Conservation (phyloP, 2,329 filamentous ascomycete genomes). For the Alternaria arbusti region DNA sequence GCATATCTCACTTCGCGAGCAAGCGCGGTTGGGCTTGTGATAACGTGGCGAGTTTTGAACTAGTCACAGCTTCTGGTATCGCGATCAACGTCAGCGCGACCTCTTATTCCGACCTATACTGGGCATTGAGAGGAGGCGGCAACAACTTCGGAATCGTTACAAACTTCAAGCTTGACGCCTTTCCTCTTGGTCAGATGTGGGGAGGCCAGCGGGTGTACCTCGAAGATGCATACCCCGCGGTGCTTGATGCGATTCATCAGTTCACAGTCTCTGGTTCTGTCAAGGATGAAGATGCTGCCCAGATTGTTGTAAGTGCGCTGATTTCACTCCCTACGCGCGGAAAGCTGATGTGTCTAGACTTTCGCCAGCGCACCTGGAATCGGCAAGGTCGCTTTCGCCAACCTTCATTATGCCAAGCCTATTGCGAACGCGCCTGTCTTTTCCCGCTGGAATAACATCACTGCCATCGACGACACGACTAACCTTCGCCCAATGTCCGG, state of each 20-base stretch:
- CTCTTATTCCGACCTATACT: constrained; percentile 48
- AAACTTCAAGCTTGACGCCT: constrained; percentile 28
- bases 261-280: constrained; percentile 15
- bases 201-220: constrained; percentile 23
- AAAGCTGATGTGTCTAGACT: constrained; percentile 13
- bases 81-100: constrained; percentile 10
- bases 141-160: constrained; percentile 43
- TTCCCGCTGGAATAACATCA: constrained; percentile 28
- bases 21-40: constrained; percentile 36
- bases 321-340: too few relatives aligned
- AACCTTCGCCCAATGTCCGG: constrained; percentile 26
- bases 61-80: constrained; percentile 23
- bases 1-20: constrained; percentile 28
- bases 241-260: constrained; percentile 23
- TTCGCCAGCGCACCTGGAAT: constrained; percentile 25
- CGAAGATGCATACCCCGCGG: constrained; percentile 8
- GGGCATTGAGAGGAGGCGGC: constrained; percentile 41
- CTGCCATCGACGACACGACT: constrained; percentile 28
- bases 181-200: constrained; percentile 31
- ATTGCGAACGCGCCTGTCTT: constrained; percentile 33
- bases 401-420: constrained; percentile 33
- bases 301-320: constrained; percentile 22
- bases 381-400: constrained; percentile 24
- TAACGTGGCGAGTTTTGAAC: constrained; percentile 31
- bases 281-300: constrained; percentile 24